Base-by-base conservation (phyloP, 352 stramenopile genomes). In the Globisporangium paroecandrum region DNA sequence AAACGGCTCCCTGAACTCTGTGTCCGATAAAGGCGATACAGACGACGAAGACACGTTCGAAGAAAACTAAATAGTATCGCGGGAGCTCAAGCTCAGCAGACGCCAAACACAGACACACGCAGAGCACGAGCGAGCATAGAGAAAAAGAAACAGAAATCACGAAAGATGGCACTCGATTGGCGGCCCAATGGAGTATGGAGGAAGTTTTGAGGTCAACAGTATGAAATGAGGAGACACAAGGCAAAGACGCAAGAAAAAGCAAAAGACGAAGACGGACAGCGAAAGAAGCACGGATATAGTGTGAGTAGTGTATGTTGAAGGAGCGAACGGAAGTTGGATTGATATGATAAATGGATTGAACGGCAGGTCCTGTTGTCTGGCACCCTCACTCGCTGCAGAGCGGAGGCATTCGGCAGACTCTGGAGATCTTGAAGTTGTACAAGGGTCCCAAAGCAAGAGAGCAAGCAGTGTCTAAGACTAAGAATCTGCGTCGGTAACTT, bases 31-130 rank as follows among this genome's bases (percentile, higher is more conserved):
- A 22, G 58, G 59, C 22, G 66, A 71, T 46, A 71, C 66, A 53
- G 66, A 71, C 22, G 66, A 70, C 58, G 66, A 71, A 38, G 66
- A 71, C 53, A 71, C 66, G 59, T 71, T 71, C 41, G 66, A 65
- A 27, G 66, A 66, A 34, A 58, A 41, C 38, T 71, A 64, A 70
- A 58, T 46, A 51, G 38, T 43, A 49, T 46, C n/a, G 38, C 51
- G 62, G 9, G 46, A 66, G 27, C 27, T 43, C 49, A 15, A 66
- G 27, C 18, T 43, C 49, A 15, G 55, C 34, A 22, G n/a, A 20
- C 29, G 29, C 29, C n/a, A 60, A 22, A 10, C 32, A 60, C 55
- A 24, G n/a, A 12, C 38, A 65, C 7, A 63, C n/a, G 24, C 34
- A 62, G 9, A 38, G 51, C 34, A 43, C 38, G 12, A 55, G 54